phyloP scores from a whole-genome alignment of 2,329 filamentous ascomycete species.

The Chalaropsis thielavioides region DNA sequence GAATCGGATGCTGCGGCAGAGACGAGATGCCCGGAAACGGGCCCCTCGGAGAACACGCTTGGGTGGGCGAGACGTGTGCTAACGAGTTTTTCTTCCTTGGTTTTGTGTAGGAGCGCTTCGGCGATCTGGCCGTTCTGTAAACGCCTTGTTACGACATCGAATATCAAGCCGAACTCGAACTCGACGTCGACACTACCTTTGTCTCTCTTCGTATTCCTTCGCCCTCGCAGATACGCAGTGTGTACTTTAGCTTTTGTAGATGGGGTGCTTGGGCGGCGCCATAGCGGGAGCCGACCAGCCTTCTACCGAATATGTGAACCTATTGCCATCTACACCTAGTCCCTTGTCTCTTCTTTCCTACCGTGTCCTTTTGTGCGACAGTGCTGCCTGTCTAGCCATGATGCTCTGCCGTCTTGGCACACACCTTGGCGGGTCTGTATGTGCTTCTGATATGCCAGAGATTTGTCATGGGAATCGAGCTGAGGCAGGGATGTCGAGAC shows the following conservation, averaged over 20 bases:
- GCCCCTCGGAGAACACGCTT: background rate
- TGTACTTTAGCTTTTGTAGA: constrained; percentile 45
- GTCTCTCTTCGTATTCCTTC: constrained; percentile 25
- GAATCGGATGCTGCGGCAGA: background rate
- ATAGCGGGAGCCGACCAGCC: background rate
- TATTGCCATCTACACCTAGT: background rate
- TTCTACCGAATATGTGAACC: constrained; percentile 14
- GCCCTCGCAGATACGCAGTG: constrained; percentile 24
- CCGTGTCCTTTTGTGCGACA: background rate
- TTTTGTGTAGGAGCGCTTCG: constrained; percentile 77
- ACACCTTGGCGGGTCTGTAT: background rate
- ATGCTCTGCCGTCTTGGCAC: background rate
- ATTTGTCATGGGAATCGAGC: background rate
- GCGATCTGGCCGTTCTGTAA: constrained; percentile 90
- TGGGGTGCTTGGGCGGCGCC: constrained; percentile 30
- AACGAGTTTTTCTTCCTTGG: background rate
- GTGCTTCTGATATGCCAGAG: too few relatives aligned
- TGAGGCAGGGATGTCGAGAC: background rate
- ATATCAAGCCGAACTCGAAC: constrained; percentile 7
- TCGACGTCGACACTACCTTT: constrained; percentile 3
- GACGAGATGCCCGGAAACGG: background rate
- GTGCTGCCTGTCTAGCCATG: background rate
- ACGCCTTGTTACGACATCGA: constrained; percentile 24
- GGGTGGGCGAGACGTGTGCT: background rate
- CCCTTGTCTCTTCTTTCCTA: background rate